Evolutionary conservation across 2,329 filamentous ascomycete species (phyloP).

Genomic region (Colletotrichum cuscutae): DNA sequence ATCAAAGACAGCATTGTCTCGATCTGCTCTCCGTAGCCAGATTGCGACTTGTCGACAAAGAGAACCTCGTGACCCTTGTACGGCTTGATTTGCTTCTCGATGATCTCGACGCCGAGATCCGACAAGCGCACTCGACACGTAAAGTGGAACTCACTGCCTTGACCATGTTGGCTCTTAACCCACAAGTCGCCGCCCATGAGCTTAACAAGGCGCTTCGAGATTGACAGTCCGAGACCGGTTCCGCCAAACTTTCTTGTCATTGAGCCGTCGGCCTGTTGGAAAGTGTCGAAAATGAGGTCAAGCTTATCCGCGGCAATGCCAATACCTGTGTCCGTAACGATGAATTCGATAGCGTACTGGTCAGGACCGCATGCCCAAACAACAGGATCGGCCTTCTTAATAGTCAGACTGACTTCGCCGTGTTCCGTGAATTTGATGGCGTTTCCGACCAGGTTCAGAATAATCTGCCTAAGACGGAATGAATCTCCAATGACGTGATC

Average conservation of each 20-base stretch:
- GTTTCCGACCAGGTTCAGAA: conserved; percentile 96
- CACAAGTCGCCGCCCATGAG: conserved; percentile 97
- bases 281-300: conserved; percentile 97
- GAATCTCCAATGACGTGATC: conserved; percentile 97
- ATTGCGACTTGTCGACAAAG: conserved; percentile 92
- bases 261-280: conserved; percentile 97
- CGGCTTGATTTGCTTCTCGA: conserved; percentile 86
- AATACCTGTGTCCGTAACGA: conserved; percentile 95
- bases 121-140: conserved; percentile 91
- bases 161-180: conserved; percentile 92
- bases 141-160: conserved; percentile 96
- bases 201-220: conserved; percentile 93
- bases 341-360: conserved; percentile 95
- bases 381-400: conserved; percentile 73
- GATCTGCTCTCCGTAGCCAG: conserved; percentile 80
- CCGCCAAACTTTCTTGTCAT: conserved; percentile 97
- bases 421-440: conserved; percentile 99
- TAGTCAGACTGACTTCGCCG: conserved; percentile 95
- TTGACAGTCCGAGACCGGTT: conserved; percentile 92
- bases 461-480: conserved; percentile 95
- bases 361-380: conserved; percentile 73
- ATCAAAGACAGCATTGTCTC: conserved; percentile 81
- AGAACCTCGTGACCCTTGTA: conserved; percentile 93
- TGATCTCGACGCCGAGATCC: conserved; percentile 78
- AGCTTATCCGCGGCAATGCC: conserved; percentile 96